phyloP scores from a whole-genome alignment of 305 asterid genomes.

The Rubia tinctorum region DNA sequence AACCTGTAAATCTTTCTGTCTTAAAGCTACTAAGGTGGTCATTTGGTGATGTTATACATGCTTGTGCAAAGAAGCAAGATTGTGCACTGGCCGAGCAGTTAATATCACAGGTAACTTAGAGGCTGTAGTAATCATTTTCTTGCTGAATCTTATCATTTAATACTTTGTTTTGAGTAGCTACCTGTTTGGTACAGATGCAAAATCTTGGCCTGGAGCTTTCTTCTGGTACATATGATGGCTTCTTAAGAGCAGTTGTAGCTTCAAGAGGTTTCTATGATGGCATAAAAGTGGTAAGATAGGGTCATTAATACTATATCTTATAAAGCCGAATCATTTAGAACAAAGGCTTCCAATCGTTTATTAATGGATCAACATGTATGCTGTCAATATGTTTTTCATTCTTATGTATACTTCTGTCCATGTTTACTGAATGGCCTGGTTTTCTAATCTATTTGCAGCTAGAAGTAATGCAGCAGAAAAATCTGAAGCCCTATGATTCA shows the following conservation, averaged over 20 bases:
- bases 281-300: conserved; percentile 65
- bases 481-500: conserved; percentile 65
- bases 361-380: neutral
- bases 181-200: conserved; percentile 58
- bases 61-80: conserved; percentile 55
- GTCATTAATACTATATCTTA: conserved; percentile 8
- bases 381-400: neutral
- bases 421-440: neutral
- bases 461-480: conserved; percentile 66
- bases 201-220: conserved; percentile 79
- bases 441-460: conserved; percentile 47
- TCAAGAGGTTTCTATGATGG: conserved; percentile 51
- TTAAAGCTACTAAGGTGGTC: conserved; percentile 60
- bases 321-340: neutral
- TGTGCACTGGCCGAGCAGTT: conserved; percentile 62
- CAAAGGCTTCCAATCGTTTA: neutral
- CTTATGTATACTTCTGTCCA: neutral
- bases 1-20: conserved; percentile 37
- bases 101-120: conserved; percentile 63
- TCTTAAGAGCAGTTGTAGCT: conserved; percentile 55
- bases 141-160: neutral
- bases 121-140: conserved; percentile 16
- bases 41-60: conserved; percentile 58
- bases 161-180: neutral
- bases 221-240: conserved; percentile 54